Evolutionary conservation across 1,284 basidiomycete genomes (phyloP), one percentile per base, ranked within the genome.

Genomic region (Cryptococcus sp.): DNA sequence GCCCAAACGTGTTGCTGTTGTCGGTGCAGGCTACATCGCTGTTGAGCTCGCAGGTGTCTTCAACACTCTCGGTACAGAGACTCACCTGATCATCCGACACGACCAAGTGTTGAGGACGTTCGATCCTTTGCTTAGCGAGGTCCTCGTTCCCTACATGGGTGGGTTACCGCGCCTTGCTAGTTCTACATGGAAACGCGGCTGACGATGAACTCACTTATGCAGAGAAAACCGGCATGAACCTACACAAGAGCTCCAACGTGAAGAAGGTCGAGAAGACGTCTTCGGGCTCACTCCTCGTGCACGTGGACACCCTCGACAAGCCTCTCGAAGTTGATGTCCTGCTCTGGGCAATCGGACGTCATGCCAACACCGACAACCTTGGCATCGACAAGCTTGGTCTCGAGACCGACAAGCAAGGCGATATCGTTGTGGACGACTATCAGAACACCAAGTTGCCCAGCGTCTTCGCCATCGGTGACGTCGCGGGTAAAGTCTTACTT

Each of bases 11-110:
- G 93, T 96, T 35, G 93, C 88, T 2, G 89, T 99, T 59, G 88
- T 97, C 42, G 95, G 95, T 51, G 95, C 95, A 19, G 95, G 95
- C 4, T 99, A 99, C 80, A 99, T 99, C 69, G 92, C 93, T 22
- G 91, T 98, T 65, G 95, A 99, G 77, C 85, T 94, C 47, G 90
- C 92, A 4, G 93, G 93, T 25, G 85, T 96, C 58, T 85, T 96
- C 78, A 86, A 94, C 78, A 83, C 89, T 5, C 85, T 93, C 52
- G 92, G 92, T 23, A 84, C 86, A 46, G 92, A 98, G 79, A 95
- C 93, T 20, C 93, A 97, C 75, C 80, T 98, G 63, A 77, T 97
- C 72, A 96, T 97, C 70, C 88, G 95, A 58, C 84, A 88, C 60
- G 91, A 98, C 55, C 88, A 85, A 55, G 91, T 98, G 48, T 83